These are phyloP conservation scores for Lolium multiflorum DNA, from an alignment of 176 grass and related monocot species.

Conservation along the genomic window DNA sequence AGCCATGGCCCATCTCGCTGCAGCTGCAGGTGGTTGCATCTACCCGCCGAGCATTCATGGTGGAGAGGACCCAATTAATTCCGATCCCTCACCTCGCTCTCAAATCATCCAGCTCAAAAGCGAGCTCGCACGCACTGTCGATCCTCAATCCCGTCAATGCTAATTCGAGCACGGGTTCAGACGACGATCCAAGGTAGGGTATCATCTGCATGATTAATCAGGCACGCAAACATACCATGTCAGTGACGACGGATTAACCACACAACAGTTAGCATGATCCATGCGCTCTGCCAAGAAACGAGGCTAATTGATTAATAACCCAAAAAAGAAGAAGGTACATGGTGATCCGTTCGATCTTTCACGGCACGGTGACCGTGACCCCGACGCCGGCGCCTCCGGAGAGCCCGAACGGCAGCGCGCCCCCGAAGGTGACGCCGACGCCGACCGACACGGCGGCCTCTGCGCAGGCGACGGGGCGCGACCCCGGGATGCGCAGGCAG, in stretches of 20 bases:
- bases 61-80: conserved; percentile 40
- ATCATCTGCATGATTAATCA: background rate
- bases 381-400: conserved; percentile 38
- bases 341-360: conserved; percentile 27
- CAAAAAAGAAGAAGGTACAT: background rate
- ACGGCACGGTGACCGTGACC: conserved; percentile 57
- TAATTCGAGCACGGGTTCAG: background rate
- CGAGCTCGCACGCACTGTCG: background rate
- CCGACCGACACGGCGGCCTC: conserved; percentile 51
- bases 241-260: background rate
- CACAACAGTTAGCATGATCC: conserved; percentile 17
- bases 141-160: background rate
- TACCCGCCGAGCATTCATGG: conserved; percentile 41
- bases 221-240: background rate
- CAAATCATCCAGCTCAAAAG: conserved; percentile 37
- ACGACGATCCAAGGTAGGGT: no score
- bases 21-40: background rate
- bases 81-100: background rate
- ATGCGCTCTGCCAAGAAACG: background rate
- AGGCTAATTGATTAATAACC: conserved; percentile 9
- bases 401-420: conserved; percentile 37
- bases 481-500: conserved; percentile 69
- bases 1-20: background rate
- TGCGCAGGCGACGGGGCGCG: conserved; percentile 45
- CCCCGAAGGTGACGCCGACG: conserved; percentile 43